Conservation (phyloP, 2,329 filamentous ascomycete genomes). For the Graphilbum sp. region DNA sequence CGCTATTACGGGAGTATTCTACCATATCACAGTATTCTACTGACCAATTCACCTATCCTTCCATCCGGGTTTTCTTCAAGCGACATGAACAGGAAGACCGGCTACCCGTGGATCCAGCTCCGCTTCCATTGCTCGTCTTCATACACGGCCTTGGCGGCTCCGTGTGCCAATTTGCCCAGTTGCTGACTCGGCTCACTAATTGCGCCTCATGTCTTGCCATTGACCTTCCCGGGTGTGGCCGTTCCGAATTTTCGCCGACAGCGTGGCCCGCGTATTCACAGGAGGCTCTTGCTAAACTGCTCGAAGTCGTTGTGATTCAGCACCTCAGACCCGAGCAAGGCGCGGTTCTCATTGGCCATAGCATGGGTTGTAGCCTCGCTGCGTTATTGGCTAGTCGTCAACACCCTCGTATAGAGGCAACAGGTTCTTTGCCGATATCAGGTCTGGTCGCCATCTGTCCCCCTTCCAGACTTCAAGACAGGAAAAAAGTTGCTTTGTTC, state of each 20-base stretch:
- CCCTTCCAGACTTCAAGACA: conserved; percentile 43
- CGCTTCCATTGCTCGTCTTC: conserved; percentile 75
- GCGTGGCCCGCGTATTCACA: conserved; percentile 66
- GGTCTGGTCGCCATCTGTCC: conserved; percentile 76
- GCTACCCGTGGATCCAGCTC: conserved; percentile 54
- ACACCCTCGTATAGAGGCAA: conserved; percentile 15
- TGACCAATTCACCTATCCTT: conserved; percentile 50
- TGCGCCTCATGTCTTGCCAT: conserved; percentile 73
- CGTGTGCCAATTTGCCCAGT: conserved; percentile 67
- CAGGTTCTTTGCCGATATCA: conserved; percentile 21
- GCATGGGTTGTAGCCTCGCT: conserved; percentile 71
- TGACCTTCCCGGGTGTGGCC: conserved; percentile 79
- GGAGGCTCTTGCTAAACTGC: conserved; percentile 56
- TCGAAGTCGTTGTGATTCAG: conserved; percentile 57
- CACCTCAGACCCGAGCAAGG: conserved; percentile 57
- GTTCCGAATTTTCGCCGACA: conserved; percentile 56
- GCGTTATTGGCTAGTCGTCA: conserved; percentile 46
- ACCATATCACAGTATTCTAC: conserved; percentile 58
- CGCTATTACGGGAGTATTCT: conserved; percentile 65
- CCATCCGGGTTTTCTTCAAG: conserved; percentile 68
- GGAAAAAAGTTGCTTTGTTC: conserved; percentile 31
- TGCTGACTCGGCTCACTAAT: conserved; percentile 69
- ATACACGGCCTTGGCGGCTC: conserved; percentile 90
- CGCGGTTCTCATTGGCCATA: conserved; percentile 72
- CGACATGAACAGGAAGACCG: conserved; percentile 70